Evolutionary conservation across 2,329 filamentous ascomycete genomes (phyloP).

Genomic region (Fusarium tanahbumbuense): DNA sequence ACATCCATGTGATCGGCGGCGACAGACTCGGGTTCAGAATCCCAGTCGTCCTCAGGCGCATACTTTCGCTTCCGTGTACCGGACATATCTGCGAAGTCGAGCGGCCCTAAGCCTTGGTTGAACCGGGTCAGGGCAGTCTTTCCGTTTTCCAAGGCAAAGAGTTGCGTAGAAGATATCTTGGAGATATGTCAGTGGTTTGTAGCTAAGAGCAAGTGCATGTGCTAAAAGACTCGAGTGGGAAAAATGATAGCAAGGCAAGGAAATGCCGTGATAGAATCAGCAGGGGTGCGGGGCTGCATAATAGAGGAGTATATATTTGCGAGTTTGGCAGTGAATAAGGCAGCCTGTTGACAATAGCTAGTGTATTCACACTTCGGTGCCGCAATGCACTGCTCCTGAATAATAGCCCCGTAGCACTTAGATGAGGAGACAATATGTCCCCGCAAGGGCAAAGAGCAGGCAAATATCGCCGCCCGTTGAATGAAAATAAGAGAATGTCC

Average conservation of each 20-base stretch:
- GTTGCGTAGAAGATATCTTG: slow-evolving; percentile 49
- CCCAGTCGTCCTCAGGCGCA: slow-evolving; percentile 45
- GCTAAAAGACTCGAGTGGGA: neutral
- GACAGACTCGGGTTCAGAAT: slow-evolving; percentile 42
- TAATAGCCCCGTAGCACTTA: slow-evolving; percentile 3
- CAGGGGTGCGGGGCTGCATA: slow-evolving; percentile 20
- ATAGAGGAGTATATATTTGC: slow-evolving; percentile 25
- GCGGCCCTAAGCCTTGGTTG: slow-evolving; percentile 19
- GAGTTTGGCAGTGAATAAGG: slow-evolving; percentile 40
- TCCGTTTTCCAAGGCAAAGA: slow-evolving; percentile 51
- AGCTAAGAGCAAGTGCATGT: neutral
- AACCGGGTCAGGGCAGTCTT: slow-evolving; percentile 45
- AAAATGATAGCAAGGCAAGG: neutral
- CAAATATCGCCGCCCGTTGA: neutral
- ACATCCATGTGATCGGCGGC: slow-evolving; percentile 46
- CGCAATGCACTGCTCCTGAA: neutral
- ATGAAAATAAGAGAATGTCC: slow-evolving; percentile 4
- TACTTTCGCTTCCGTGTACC: slow-evolving; percentile 50
- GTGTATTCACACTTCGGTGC: slow-evolving; percentile 1
- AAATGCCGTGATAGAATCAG: slow-evolving; percentile 7
- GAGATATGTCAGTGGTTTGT: slow-evolving; percentile 32
- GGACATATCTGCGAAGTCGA: slow-evolving; percentile 35
- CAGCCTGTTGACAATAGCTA: slow-evolving; percentile 10
- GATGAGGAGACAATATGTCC: neutral
- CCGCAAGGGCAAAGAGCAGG: neutral